Evolutionary conservation across 208 protist genomes (phyloP), one percentile per base, ranked within the genome.

Genomic region (Endotrypanum monterogeii): DNA sequence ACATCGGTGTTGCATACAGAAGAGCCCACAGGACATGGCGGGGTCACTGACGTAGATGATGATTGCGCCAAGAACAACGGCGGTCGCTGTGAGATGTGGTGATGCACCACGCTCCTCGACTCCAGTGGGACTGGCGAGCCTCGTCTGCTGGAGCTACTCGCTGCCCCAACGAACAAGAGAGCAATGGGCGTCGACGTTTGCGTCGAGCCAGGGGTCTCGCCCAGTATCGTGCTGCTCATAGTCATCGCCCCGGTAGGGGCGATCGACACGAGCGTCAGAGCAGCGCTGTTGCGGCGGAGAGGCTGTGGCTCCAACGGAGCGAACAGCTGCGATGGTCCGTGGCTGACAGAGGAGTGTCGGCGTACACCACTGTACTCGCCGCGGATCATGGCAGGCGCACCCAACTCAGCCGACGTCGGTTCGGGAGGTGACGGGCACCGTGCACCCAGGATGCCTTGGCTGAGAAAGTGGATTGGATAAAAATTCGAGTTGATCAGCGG

Each of bases 291-390:
- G 60, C 66, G 81, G n/a, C 69, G 67, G 3, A 61, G 41, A 1
- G 61, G 35, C n/a, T 55, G 63, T 32, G 74, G 78, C 57, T 75
- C 52, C 39, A 87, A 54, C 44, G 83, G 83, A 44, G 63, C 52
- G 66, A 78, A 87, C 30, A 80, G 72, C 73, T 86, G 76, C 48
- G 82, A 86, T 3, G 82, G 74, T 16, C 73, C 82, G 65, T 51
- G 60, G 50, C 82, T 86, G 37, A 71, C n/a, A 2, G 61, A 23
- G 7, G 65, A 73, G 46, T 70, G 70, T 12, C 56, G 51, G 41
- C 46, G 63, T 14, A 32, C 65, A 2, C 2, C 30, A 48, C 57
- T 65, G 63, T 65, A 20, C 39, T 54, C 54, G 39, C 65, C 32
- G 61, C 46, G 32, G 30, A 48, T 18, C 44, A 23, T 18, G 1